phyloP scores from a whole-genome alignment of 768 basidiomycete genomes.

The Lentinula boryana region DNA sequence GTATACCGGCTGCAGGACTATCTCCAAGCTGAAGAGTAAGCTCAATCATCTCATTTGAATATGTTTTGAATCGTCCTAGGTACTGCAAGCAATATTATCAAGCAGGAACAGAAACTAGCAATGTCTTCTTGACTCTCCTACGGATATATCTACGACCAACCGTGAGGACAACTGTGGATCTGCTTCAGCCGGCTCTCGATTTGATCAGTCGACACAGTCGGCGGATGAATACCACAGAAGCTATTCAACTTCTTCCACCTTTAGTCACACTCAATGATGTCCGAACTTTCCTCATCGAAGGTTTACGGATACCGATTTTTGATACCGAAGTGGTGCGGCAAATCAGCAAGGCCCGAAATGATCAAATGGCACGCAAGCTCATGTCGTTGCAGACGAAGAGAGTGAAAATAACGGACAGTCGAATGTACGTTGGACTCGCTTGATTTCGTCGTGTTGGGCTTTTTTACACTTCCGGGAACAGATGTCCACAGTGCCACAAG shows the following conservation, averaged over 20 bases:
- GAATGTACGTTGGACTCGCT: slow-evolving; percentile 63
- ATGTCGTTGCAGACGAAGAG: slow-evolving; percentile 74
- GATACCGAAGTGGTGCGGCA: slow-evolving; percentile 65
- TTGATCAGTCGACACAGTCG: slow-evolving; percentile 82
- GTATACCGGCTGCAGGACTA: slow-evolving; percentile 84
- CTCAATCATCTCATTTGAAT: background rate
- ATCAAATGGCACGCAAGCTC: slow-evolving; percentile 67
- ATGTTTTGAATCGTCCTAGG: slow-evolving; percentile 30
- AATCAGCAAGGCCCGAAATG: slow-evolving; percentile 68
- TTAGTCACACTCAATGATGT: slow-evolving; percentile 82
- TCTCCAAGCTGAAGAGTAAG: slow-evolving; percentile 84
- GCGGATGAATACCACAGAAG: slow-evolving; percentile 75
- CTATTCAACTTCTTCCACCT: slow-evolving; percentile 84
- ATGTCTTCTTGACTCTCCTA: slow-evolving; percentile 80
- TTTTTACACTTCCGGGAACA: slow-evolving; percentile 20
- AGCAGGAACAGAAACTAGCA: slow-evolving; percentile 43
- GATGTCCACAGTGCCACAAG: slow-evolving; percentile 96
- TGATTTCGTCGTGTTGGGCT: slow-evolving; percentile 4
- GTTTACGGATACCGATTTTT: slow-evolving; percentile 59
- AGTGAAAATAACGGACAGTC: slow-evolving; percentile 86
- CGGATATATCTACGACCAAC: slow-evolving; percentile 82
- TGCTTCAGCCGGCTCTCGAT: slow-evolving; percentile 80
- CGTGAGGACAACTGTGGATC: slow-evolving; percentile 39
- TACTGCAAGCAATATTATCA: slow-evolving; percentile 86
- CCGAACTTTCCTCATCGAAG: slow-evolving; percentile 68